Percentiles rank a stretch among this genome's conserved stretches.
These are phyloP conservation scores for Botrytis porri DNA, from an alignment of 2,329 filamentous ascomycete genomes.

Conservation along the genomic window DNA sequence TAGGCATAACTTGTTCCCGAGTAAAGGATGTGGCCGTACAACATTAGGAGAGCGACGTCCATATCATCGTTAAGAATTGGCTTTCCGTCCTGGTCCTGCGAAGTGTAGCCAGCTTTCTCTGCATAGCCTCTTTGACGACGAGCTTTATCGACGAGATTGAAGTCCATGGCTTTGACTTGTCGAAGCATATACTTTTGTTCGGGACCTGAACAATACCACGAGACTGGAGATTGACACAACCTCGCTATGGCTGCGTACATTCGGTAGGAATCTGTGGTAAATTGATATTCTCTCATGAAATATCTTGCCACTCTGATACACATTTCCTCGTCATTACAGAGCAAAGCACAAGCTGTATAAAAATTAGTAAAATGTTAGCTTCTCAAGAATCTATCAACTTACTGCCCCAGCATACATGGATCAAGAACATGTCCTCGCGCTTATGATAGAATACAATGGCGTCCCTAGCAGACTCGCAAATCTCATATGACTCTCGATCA, in stretches of 20 bases:
- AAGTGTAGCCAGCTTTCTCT: constrained; percentile 43
- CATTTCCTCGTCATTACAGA: constrained; percentile 74
- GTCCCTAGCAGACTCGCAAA: constrained; percentile 73
- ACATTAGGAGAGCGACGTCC: constrained; percentile 77
- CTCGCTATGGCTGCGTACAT: constrained; percentile 78
- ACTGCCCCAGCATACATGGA: constrained; percentile 76
- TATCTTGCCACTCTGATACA: constrained; percentile 72
- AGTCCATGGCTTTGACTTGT: constrained; percentile 88
- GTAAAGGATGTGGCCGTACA: constrained; percentile 89
- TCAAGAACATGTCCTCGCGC: constrained; percentile 63
- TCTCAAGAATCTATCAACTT: constrained; percentile 37
- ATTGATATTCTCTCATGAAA: constrained; percentile 79
- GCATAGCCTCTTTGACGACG: constrained; percentile 45
- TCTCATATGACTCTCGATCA: constrained; percentile 70
- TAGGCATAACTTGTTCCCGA: constrained; percentile 79
- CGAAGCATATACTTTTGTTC: constrained; percentile 89
- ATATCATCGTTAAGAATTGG: constrained; percentile 42
- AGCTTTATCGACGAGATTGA: constrained; percentile 53
- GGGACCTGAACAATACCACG: constrained; percentile 76
- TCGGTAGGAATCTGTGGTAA: constrained; percentile 77
- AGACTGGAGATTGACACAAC: constrained; percentile 67
- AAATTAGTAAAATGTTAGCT: constrained; percentile 19
- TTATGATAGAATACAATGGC: constrained; percentile 80
- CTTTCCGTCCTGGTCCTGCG: constrained; percentile 38
- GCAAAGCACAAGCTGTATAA: constrained; percentile 71